These are phyloP conservation scores for Talaromyces sp. DNA, from an alignment of 2,329 filamentous ascomycete genomes.

Conservation along the genomic window DNA sequence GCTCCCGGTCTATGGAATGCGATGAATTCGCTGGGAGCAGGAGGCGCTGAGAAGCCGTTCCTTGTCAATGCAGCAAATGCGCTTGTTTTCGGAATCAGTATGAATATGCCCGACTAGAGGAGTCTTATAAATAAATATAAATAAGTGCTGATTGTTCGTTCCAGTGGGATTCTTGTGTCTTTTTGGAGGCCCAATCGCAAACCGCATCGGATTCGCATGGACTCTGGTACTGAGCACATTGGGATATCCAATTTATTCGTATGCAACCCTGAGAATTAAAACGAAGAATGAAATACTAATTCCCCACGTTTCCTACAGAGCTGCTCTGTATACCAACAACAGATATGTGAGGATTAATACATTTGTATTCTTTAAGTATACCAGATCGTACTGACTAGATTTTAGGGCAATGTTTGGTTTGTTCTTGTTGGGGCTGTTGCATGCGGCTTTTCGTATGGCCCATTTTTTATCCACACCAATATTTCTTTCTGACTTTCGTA, in stretches of 20 bases:
- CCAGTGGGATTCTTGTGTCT: conserved; percentile 41
- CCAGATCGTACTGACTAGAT: not conserved
- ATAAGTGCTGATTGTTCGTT: conserved; percentile 28
- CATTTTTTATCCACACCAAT: not conserved
- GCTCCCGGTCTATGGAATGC: conserved; percentile 49
- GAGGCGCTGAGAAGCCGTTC: conserved; percentile 49
- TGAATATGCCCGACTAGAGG: conserved; percentile 15
- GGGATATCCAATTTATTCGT: conserved; percentile 46
- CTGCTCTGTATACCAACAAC: conserved; percentile 43
- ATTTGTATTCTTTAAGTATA: not conserved
- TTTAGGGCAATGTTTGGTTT: conserved; percentile 37
- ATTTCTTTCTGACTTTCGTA: not conserved
- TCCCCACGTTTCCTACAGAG: conserved; percentile 12
- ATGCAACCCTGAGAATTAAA: not conserved
- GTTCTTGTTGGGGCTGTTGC: conserved; percentile 47
- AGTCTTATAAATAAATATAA: not conserved
- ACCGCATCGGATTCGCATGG: conserved; percentile 45
- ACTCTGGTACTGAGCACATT: conserved; percentile 41
- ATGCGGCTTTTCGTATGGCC: conserved; percentile 38
- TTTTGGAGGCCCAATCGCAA: conserved; percentile 46
- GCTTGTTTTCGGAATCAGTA: conserved; percentile 38
- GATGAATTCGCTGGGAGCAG: conserved; percentile 51
- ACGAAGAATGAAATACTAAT: not conserved
- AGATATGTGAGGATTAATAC: conserved; percentile 16
- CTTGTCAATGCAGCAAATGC: conserved; percentile 52